Percentiles rank a stretch among this genome's conserved stretches.
Conservation (phyloP, 306 rosid species). For the Trifolium repens region DNA sequence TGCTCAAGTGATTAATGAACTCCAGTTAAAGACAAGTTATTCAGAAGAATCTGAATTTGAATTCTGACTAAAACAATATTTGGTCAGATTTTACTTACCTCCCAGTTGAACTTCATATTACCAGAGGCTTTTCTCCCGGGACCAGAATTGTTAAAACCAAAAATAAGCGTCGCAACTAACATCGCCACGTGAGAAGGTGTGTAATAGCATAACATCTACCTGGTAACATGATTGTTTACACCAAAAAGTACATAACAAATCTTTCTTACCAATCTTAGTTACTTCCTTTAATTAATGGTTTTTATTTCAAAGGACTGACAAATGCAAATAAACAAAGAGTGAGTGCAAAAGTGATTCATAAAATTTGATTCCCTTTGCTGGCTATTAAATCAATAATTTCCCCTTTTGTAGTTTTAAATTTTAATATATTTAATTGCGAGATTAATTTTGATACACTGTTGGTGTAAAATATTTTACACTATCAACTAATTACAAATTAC, state of each 20-base stretch:
- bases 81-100: not conserved
- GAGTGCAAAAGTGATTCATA: constrained; percentile 2
- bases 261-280: constrained; percentile 26
- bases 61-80: not conserved
- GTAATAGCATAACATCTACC: constrained; percentile 3
- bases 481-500: no score
- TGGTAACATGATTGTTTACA: not conserved
- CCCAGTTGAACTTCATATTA: not conserved
- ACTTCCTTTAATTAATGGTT: constrained; percentile 4
- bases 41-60: not conserved
- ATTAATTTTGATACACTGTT: no score
- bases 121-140: fast-evolving
- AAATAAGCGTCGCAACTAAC: not conserved
- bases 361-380: constrained; percentile 30
- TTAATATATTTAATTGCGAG: constrained; percentile 2
- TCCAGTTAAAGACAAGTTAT: not conserved
- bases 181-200: not conserved
- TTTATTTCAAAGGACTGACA: constrained; percentile 26
- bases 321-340: constrained; percentile 26
- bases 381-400: not conserved
- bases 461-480: no score
- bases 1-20: not conserved
- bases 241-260: not conserved
- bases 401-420: constrained; percentile 25
- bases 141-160: not conserved